phyloP scores from a whole-genome alignment of 257 asterid genomes.

The Fraxinus cuspidata region DNA sequence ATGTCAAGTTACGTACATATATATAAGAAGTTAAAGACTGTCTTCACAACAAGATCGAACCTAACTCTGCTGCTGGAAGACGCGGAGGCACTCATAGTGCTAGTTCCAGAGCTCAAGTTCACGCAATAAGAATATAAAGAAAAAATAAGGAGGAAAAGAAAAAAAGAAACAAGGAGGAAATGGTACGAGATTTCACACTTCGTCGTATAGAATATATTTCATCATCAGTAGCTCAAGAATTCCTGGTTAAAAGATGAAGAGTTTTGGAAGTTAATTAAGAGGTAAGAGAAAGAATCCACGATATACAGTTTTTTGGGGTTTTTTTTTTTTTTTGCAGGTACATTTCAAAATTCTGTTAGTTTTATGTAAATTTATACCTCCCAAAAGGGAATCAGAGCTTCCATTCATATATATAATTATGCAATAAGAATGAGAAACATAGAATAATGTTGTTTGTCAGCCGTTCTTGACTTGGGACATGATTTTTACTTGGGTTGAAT shows the following conservation, averaged over 20 bases:
- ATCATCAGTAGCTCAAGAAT: too few species aligned
- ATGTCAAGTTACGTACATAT: too few species aligned
- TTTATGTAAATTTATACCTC: slow-evolving; percentile 24
- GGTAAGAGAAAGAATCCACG: not conserved
- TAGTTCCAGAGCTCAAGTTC: not conserved
- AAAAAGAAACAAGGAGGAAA: too few species aligned
- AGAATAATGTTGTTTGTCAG: slow-evolving; percentile 16
- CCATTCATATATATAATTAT: slow-evolving; percentile 27
- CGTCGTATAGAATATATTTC: too few species aligned
- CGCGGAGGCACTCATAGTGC: not conserved
- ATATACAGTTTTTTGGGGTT: not conserved
- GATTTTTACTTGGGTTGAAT: slow-evolving; percentile 35
- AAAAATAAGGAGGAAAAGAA: too few species aligned
- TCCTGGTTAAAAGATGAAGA: not conserved
- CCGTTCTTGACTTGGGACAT: slow-evolving; percentile 13
- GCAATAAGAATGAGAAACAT: slow-evolving; percentile 40
- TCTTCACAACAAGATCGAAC: too few species aligned
- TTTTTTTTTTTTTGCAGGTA: too few species aligned
- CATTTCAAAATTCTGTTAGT: slow-evolving; percentile 22
- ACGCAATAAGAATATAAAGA: not conserved
- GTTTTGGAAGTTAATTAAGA: not conserved
- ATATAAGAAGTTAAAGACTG: too few species aligned
- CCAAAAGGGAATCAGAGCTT: slow-evolving; percentile 6
- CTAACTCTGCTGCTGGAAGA: too few species aligned
- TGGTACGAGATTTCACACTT: too few species aligned